phyloP scores from a whole-genome alignment of 2,329 filamentous ascomycete species.

The Purpureocillium lavendulum region DNA sequence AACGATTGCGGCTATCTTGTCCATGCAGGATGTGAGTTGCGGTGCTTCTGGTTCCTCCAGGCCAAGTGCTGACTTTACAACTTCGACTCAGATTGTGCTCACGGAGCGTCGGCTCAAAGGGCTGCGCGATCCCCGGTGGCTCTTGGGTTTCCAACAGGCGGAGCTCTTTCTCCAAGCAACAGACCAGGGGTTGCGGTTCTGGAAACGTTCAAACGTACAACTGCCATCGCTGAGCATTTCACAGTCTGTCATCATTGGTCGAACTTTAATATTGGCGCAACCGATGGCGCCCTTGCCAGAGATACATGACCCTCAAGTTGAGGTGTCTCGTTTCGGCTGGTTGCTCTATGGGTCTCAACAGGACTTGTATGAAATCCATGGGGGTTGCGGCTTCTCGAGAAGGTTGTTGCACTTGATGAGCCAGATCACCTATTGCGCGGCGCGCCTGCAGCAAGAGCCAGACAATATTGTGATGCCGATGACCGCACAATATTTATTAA shows the following conservation, averaged over 20 bases:
- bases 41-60: too few species aligned
- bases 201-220: slow-evolving; percentile 23
- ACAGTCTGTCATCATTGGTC: slow-evolving; percentile 29
- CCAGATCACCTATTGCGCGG: slow-evolving; percentile 27
- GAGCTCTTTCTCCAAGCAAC: slow-evolving; percentile 25
- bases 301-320: slow-evolving; percentile 17
- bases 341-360: slow-evolving; percentile 25
- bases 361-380: slow-evolving; percentile 30
- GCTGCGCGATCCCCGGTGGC: slow-evolving; percentile 25
- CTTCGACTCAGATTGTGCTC: slow-evolving; percentile 21
- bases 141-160: slow-evolving; percentile 25
- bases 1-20: slow-evolving; percentile 26
- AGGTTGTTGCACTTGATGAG: slow-evolving; percentile 27
- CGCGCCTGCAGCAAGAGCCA: slow-evolving; percentile 24
- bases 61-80: too few species aligned
- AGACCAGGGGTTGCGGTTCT: slow-evolving; percentile 27
- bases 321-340: slow-evolving; percentile 27
- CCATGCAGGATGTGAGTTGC: slow-evolving; percentile 29
- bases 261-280: slow-evolving; percentile 29
- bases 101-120: slow-evolving; percentile 26
- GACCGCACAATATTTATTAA: slow-evolving; percentile 17
- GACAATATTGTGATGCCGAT: slow-evolving; percentile 21
- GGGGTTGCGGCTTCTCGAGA: slow-evolving; percentile 32
- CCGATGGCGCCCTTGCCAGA: slow-evolving; percentile 25
- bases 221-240: slow-evolving; percentile 24